phyloP scores from a whole-genome alignment of 805 yeast species.

The Candida xiaguanensis region DNA sequence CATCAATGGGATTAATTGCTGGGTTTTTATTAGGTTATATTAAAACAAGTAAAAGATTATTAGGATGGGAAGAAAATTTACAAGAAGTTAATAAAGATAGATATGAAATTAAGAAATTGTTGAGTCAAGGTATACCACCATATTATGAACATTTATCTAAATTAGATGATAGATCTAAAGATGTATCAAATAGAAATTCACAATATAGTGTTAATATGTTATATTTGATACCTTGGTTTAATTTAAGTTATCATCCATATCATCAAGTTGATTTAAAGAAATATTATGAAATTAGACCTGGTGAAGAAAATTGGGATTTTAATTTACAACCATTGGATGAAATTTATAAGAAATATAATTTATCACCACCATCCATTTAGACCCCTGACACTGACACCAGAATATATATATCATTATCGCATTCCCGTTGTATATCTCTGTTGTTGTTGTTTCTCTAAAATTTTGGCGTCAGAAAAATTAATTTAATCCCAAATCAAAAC shows the following conservation, averaged over 20 bases:
- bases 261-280: conserved; percentile 72
- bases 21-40: conserved; percentile 74
- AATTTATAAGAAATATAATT: conserved; percentile 34
- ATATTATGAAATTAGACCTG: conserved; percentile 54
- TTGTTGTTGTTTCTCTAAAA: too few relatives aligned
- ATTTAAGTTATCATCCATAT: conserved; percentile 73
- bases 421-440: too few relatives aligned
- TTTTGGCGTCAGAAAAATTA: too few relatives aligned
- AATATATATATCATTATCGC: background rate
- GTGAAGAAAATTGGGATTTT: conserved; percentile 59
- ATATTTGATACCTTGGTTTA: conserved; percentile 76
- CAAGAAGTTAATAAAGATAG: conserved; percentile 72
- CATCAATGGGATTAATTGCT: conserved; percentile 61
- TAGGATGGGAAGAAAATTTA: conserved; percentile 72
- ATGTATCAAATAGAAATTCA: conserved; percentile 73
- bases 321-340: conserved; percentile 48
- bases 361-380: conserved; percentile 1
- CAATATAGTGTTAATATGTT: conserved; percentile 61
- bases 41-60: conserved; percentile 65
- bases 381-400: too few relatives aligned
- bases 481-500: conserved; percentile 3
- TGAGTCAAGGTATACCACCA: conserved; percentile 63
- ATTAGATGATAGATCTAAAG: conserved; percentile 67
- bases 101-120: conserved; percentile 63
- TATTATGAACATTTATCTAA: conserved; percentile 54